Evolutionary conservation across 257 asterid genomes (phyloP), one percentile per base, ranked within the genome.

Genomic region (Knoxia roxburghii): DNA sequence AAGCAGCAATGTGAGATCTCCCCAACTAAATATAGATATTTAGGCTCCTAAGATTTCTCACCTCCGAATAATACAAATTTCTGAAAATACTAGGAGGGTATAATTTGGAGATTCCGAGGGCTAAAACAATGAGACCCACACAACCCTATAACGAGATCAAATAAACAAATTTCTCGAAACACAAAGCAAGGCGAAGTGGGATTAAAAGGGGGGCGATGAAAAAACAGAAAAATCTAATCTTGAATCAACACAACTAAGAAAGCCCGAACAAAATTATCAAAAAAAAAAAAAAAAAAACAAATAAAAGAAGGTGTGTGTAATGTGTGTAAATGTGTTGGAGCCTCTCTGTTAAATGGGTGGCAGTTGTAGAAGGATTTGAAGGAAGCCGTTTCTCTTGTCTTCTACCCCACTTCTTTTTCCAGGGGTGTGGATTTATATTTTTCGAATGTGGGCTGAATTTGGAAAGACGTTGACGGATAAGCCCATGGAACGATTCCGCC

Each of bases 361-460:
- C 86, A 82, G 76, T 77, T 77, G 81, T 72, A 69, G 9, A 75
- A 56, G n/a, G 79, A 79, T 77, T 79, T 71, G 75, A 75, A 82
- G 73, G 79, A 76, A 82, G 85, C 86, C 90, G 89, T 84, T 88
- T 79, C 76, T 64, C 76, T 80, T 70, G 76, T 76, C 78, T 69
- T 78, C 77, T 73, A 57, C 80, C 72, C 72, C 82, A 69, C 63
- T 69, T 39, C 78, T 66, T 12, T 35, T 2, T 45, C 7, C 24
- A 14, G n/a, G n/a, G n/a, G 37, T 15, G 6, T 21, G 50, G 24
- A 41, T 54, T 68, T 53, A 68, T 68, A 61, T 30, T 62, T 68
- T 75, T 37, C 40, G 39, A 61, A 10, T 11, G 50, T 8, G 65
- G 58, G 50, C 55, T 20, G 24, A 15, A 53, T 29, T 29, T 49